Conservation (phyloP, 331 rosid genomes). For the Quercus phellos region DNA sequence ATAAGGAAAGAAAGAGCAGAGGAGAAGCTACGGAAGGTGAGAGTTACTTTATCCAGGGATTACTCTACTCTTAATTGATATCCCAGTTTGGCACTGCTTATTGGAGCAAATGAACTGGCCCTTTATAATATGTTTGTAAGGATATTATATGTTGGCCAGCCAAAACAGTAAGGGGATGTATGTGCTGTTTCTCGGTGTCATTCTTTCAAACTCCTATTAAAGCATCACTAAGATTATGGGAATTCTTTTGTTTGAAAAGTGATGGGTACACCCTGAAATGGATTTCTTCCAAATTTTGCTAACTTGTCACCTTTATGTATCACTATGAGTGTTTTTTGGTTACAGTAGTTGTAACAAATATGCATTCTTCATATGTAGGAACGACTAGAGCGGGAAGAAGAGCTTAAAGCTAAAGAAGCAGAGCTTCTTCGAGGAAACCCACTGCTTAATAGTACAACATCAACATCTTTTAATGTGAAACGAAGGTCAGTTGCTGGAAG, state of each 20-base stretch:
- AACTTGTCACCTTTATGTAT: not conserved
- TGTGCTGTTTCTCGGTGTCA: not conserved
- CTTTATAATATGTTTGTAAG: not conserved
- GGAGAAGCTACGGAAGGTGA: conserved; percentile 81
- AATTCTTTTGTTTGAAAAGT: not conserved
- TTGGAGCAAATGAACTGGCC: not conserved
- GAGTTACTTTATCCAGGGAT: not conserved
- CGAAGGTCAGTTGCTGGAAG: conserved; percentile 47
- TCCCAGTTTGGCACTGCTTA: not conserved
- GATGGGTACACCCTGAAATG: not conserved
- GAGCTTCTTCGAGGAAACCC: conserved; percentile 87
- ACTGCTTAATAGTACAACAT: conserved; percentile 59
- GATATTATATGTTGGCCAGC: not conserved
- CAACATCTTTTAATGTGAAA: conserved; percentile 72
- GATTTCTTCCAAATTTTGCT: not conserved
- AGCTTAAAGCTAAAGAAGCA: conserved; percentile 77
- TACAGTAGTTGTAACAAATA: not conserved
- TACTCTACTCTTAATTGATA: not conserved
- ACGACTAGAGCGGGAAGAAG: conserved; percentile 64
- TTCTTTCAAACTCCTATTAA: not conserved
- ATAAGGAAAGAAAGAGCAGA: conserved; percentile 91
- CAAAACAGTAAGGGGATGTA: not conserved
- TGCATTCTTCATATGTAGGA: conserved; percentile 44
- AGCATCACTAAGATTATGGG: not conserved
- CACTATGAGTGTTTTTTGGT: not conserved